A percentile compares a stretch with the other conserved stretches of the same genome.
phyloP scores from a whole-genome alignment of 179 eudicot genomes.

The Heliamphora pulchella region DNA sequence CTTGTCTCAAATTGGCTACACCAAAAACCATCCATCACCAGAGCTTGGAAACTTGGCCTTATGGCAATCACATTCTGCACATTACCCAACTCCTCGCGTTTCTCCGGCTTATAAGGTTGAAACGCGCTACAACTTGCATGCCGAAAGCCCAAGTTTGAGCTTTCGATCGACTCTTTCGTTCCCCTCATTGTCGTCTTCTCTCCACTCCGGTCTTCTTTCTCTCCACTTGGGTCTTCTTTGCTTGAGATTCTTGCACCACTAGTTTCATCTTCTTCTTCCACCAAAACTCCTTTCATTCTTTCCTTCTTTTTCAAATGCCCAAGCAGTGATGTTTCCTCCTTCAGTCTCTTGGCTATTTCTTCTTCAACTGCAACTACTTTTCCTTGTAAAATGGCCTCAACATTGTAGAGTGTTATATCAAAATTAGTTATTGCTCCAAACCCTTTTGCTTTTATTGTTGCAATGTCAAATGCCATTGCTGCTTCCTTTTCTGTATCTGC shows the following conservation, averaged over 20 bases:
- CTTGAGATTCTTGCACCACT: neutral
- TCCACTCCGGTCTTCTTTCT: too few species aligned
- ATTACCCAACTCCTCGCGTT: neutral
- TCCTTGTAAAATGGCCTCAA: neutral
- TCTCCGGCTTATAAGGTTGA: neutral
- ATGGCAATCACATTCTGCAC: neutral
- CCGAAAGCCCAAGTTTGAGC: constrained; percentile 5
- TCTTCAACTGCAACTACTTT: neutral
- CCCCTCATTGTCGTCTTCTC: neutral
- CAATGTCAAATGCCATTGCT: neutral
- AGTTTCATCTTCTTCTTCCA: neutral
- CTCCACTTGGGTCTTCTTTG: too few species aligned
- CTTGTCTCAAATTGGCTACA: neutral
- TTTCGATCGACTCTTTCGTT: neutral
- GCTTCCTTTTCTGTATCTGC: neutral
- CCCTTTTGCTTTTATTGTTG: neutral
- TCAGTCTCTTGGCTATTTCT: neutral
- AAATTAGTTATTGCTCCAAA: neutral
- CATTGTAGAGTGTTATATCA: neutral
- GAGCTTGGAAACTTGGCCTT: constrained; percentile 3
- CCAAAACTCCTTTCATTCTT: neutral
- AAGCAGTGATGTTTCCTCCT: neutral
- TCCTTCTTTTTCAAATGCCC: neutral
- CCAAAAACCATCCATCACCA: neutral
- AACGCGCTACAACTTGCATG: neutral